phyloP scores from a whole-genome alignment of 805 yeast species.

The Candida nitratophila region DNA sequence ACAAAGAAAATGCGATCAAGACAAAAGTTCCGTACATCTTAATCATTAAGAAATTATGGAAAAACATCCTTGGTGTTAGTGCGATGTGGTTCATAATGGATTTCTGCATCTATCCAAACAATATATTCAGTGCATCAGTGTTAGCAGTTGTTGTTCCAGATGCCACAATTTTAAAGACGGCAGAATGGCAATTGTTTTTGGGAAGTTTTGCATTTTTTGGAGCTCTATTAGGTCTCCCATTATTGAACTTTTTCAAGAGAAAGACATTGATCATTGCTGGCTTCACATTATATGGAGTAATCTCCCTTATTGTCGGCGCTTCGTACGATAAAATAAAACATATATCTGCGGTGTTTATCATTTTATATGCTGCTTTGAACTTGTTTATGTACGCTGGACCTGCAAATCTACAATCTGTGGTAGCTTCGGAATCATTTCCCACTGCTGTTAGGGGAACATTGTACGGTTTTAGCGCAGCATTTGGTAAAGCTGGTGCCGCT shows the following conservation, averaged over 20 bases:
- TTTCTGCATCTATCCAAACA: conserved; percentile 59
- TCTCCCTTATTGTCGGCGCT: conserved; percentile 39
- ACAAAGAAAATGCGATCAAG: conserved; percentile 39
- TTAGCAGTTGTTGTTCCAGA: conserved; percentile 35
- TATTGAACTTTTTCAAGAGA: conserved; percentile 34
- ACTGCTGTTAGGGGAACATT: conserved; percentile 43
- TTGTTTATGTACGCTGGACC: conserved; percentile 41
- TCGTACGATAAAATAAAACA: conserved; percentile 21
- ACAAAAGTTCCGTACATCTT: conserved; percentile 47
- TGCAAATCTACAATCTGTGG: conserved; percentile 39
- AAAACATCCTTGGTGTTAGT: conserved; percentile 43
- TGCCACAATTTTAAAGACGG: conserved; percentile 29
- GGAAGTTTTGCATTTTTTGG: conserved; percentile 22
- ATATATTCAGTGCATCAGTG: conserved; percentile 47
- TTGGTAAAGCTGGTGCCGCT: conserved; percentile 47
- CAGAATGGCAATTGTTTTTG: conserved; percentile 35
- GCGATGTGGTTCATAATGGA: conserved; percentile 59
- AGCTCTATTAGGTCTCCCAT: conserved; percentile 34
- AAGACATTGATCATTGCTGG: conserved; percentile 32
- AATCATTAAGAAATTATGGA: conserved; percentile 44
- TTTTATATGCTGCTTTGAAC: conserved; percentile 40
- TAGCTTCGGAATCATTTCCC: conserved; percentile 39
- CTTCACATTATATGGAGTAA: conserved; percentile 25
- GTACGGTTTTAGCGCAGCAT: conserved; percentile 42
- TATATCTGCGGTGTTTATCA: conserved; percentile 31